A percentile compares a stretch with the other conserved stretches of the same genome.
These are phyloP conservation scores for Penicillium italicum DNA, from an alignment of 2,329 filamentous ascomycete genomes.

Conservation along the genomic window DNA sequence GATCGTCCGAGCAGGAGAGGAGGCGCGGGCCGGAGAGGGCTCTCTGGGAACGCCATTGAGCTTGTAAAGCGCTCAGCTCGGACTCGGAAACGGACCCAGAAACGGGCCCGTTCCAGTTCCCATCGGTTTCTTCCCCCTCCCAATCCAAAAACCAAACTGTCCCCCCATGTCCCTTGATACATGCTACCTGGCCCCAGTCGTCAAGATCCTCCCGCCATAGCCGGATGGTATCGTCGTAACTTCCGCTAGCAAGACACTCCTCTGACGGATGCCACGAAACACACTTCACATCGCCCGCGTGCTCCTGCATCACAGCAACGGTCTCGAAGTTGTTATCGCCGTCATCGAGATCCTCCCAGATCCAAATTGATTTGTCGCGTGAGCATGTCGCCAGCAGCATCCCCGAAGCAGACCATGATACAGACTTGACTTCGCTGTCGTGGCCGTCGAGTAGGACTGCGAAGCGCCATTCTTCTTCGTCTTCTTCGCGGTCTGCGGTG, in stretches of 20 bases:
- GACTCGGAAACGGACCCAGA: not conserved
- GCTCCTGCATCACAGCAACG: constrained; percentile 88
- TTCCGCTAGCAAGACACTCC: constrained; percentile 81
- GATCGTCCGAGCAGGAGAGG: constrained; percentile 81
- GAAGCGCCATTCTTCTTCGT: constrained; percentile 85
- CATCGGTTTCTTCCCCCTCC: constrained; percentile 46
- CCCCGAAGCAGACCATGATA: constrained; percentile 62
- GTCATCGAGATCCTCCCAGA: constrained; percentile 88
- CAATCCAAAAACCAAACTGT: constrained; percentile 88
- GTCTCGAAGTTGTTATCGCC: constrained; percentile 96
- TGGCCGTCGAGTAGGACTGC: constrained; percentile 90
- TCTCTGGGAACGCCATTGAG: constrained; percentile 31
- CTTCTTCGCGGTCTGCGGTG: constrained; percentile 53
- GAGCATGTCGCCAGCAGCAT: constrained; percentile 84
- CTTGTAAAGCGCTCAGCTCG: constrained; percentile 1
- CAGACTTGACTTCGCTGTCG: constrained; percentile 88
- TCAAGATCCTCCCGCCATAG: constrained; percentile 88
- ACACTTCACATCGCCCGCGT: constrained; percentile 91
- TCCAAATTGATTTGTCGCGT: constrained; percentile 93
- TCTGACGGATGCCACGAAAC: constrained; percentile 83
- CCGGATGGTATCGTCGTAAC: constrained; percentile 88
- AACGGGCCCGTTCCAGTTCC: not conserved
- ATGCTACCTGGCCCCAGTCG: constrained; percentile 87
- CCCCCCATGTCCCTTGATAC: constrained; percentile 73
- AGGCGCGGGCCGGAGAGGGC: constrained; percentile 54